Percentiles rank a stretch among this genome's conserved stretches.
Conservation (phyloP, 345 rosid genomes). For the Salix caprea region DNA sequence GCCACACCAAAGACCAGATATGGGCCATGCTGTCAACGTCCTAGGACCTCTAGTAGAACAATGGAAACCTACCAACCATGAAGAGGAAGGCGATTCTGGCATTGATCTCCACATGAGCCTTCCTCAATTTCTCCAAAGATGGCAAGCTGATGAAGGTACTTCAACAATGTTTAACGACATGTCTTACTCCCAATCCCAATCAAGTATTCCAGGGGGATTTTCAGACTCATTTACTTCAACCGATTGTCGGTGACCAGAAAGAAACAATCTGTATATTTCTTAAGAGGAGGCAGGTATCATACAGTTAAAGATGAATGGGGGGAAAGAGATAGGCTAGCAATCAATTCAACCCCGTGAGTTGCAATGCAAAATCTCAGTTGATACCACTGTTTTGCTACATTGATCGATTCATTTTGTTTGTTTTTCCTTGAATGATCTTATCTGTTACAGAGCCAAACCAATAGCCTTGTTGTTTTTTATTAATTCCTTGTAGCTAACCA, state of each 20-base stretch:
- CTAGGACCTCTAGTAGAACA: slow-evolving; percentile 71
- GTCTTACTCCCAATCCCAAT: slow-evolving; percentile 52
- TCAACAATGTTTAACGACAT: slow-evolving; percentile 47
- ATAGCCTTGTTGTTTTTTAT: not conserved
- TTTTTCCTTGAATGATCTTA: not conserved
- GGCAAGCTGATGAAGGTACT: slow-evolving; percentile 72
- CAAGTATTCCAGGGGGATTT: slow-evolving; percentile 63
- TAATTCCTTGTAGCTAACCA: not conserved
- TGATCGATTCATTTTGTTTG: not conserved
- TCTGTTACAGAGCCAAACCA: not conserved
- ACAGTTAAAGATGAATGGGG: not conserved
- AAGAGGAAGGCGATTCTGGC: slow-evolving; percentile 56
- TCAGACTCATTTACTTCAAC: slow-evolving; percentile 51
- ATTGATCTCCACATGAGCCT: slow-evolving; percentile 73
- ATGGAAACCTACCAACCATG: slow-evolving; percentile 70
- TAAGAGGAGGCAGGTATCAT: not conserved
- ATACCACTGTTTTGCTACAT: not conserved
- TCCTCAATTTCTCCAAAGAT: slow-evolving; percentile 67
- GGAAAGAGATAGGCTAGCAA: not conserved
- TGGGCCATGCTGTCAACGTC: slow-evolving; percentile 81
- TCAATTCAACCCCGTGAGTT: not conserved
- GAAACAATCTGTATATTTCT: not conserved
- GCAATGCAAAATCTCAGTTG: not conserved
- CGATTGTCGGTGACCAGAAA: slow-evolving; percentile 41
- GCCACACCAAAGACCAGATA: slow-evolving; percentile 81